Evolutionary conservation across 2,329 filamentous ascomycete species (phyloP).

Genomic region (Aspergillus jensenii): DNA sequence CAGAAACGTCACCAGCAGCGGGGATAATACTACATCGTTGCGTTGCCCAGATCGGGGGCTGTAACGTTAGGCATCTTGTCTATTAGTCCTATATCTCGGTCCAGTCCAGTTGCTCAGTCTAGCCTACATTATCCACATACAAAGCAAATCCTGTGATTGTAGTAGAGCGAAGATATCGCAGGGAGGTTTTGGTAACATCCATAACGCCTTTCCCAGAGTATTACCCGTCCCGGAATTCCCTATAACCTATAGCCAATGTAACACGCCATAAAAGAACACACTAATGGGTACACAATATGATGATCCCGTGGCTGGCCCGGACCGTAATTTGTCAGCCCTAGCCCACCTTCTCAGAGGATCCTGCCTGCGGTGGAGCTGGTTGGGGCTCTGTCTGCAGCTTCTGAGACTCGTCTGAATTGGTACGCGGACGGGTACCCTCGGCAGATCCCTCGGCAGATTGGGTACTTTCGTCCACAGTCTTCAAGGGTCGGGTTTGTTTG

Average conservation of each 20-base stretch:
- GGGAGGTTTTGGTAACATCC: not conserved
- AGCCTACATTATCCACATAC: not conserved
- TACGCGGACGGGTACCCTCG: not conserved
- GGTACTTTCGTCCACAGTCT: not conserved
- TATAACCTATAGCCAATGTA: not conserved
- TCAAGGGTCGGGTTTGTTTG: slow-evolving; percentile 18
- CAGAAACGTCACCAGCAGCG: no score
- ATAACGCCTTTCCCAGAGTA: not conserved
- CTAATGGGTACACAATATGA: not conserved
- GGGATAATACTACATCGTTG: not conserved
- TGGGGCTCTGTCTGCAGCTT: not conserved
- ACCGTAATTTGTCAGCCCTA: not conserved
- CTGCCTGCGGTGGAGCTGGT: not conserved
- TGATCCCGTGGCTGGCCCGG: not conserved
- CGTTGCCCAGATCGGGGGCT: not conserved
- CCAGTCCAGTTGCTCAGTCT: not conserved
- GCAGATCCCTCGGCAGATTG: not conserved
- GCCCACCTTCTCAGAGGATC: not conserved
- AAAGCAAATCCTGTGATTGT: not conserved
- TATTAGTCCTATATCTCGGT: not conserved
- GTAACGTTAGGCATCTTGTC: not conserved
- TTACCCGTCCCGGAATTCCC: not conserved
- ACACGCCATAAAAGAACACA: not conserved
- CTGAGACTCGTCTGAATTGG: not conserved
- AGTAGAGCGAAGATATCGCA: slow-evolving; percentile 2